A percentile compares a stretch with the other conserved stretches of the same genome.
Evolutionary conservation across 805 yeast genomes (phyloP).

Genomic region (Wickerhamiella kurtzmanii): DNA sequence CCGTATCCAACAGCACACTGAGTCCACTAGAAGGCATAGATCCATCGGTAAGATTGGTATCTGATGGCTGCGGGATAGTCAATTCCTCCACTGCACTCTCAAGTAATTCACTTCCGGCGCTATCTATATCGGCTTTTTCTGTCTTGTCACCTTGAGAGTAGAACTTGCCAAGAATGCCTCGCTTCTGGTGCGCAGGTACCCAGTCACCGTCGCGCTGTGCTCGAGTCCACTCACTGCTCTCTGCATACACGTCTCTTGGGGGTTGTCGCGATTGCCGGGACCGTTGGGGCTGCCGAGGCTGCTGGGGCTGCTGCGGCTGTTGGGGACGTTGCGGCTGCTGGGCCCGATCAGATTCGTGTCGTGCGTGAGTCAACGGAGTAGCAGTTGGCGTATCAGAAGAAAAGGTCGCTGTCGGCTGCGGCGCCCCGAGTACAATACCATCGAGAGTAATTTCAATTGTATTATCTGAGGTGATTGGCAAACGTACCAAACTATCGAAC

Average conservation of each 20-base stretch:
- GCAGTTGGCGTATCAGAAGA: background rate
- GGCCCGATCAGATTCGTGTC: background rate
- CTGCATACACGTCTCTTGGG: too few species aligned
- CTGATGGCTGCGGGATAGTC: too few species aligned
- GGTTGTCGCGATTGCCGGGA: too few species aligned
- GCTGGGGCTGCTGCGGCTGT: too few species aligned
- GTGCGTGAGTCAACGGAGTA: background rate
- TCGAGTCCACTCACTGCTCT: background rate
- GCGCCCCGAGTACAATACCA: conserved; percentile 11
- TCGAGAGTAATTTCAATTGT: conserved; percentile 17
- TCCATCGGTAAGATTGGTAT: conserved; percentile 3
- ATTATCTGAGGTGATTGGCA: conserved; percentile 28
- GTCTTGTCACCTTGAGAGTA: background rate
- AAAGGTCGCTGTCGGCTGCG: too few species aligned
- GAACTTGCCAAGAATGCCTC: background rate
- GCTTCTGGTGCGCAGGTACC: background rate
- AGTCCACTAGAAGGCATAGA: conserved; percentile 9
- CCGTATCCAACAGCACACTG: conserved; percentile 41
- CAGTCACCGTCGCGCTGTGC: background rate
- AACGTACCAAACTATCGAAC: conserved; percentile 37
- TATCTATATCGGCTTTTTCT: background rate
- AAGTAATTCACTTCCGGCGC: too few species aligned
- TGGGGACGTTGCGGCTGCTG: background rate
- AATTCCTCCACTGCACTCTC: too few species aligned
- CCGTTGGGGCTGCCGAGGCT: too few species aligned